Evolutionary conservation across 2,329 filamentous ascomycete species (phyloP), one percentile per base, ranked within the genome.

Genomic region (Fusarium coffeatum): DNA sequence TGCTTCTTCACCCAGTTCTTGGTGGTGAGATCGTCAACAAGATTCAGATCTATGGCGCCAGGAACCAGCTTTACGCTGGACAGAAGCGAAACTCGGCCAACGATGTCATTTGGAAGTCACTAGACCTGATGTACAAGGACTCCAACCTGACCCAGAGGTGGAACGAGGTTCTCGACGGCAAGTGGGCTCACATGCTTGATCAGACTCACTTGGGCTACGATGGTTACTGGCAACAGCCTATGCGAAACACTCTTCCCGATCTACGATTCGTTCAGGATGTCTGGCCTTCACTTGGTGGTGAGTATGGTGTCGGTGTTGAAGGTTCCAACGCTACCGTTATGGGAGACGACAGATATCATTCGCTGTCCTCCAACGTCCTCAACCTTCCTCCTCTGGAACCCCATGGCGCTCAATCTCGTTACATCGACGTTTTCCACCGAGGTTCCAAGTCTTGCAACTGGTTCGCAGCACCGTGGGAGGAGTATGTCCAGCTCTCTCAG

Each of bases 161-260:
- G 68, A 71, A 71, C 4, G 60, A 71, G 43, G 1, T 71, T 1
- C 64, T 71, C 5, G 56, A 71, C 40, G 68, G 68, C 3, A 71
- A 71, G 28, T 71, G 68, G 68, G 68, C 45, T 4, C 68, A 71
- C 2, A 54, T 71, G 16, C 50, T 71, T 5, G 68, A 71, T 18
- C 68, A 87, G 80, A 86, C 85, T 0, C 86, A 88, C 69, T 77
- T 88, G 11, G 85, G 85, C 22, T 88, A 85, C 48, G 80, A 86
- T 55, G 83, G 81, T 0, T 76, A 77, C 76, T 87, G 90, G 90
- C 90, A 93, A 78, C 90, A 92, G 76, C 89, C 91, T 2, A 92
- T 92, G 90, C 83, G 89, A 34, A 91, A 93, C 74, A 85, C 86
- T 0, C 84, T 91, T 2, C 89, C 90, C 0, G 84, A 87, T 8